A percentile compares a stretch with the other conserved stretches of the same genome.
Evolutionary conservation across 345 rosid species (phyloP).

Genomic region (Kernera saxatilis): DNA sequence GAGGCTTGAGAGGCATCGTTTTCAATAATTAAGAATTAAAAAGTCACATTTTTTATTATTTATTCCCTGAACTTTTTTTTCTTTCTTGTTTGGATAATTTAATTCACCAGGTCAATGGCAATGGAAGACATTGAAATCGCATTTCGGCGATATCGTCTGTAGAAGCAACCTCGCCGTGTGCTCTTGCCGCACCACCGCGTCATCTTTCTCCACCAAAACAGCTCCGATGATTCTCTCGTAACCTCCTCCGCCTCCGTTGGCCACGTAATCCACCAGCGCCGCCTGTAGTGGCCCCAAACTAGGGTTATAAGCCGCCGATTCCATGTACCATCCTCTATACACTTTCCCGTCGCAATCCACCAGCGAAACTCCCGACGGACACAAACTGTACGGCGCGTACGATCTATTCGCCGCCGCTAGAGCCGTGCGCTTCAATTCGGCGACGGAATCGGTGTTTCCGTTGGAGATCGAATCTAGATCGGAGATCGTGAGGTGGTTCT

Average conservation of each 20-base stretch:
- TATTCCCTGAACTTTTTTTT: not conserved
- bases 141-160: slow-evolving; percentile 59
- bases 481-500: slow-evolving; percentile 38
- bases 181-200: slow-evolving; percentile 63
- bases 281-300: slow-evolving; percentile 95
- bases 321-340: slow-evolving; percentile 74
- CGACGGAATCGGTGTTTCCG: not conserved
- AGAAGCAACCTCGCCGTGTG: slow-evolving; percentile 59
- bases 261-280: slow-evolving; percentile 73
- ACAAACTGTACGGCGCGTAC: slow-evolving; percentile 80
- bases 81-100: not conserved
- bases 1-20: too few relatives aligned
- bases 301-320: slow-evolving; percentile 94
- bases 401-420: slow-evolving; percentile 75
- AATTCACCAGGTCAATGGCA: slow-evolving; percentile 30
- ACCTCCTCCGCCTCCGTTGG: slow-evolving; percentile 58
- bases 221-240: slow-evolving; percentile 69
- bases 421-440: slow-evolving; percentile 42
- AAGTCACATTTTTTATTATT: not conserved
- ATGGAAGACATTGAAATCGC: slow-evolving; percentile 62
- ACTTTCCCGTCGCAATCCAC: slow-evolving; percentile 71
- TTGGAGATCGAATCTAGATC: not conserved
- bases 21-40: slow-evolving; percentile 3
- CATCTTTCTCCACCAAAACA: slow-evolving; percentile 74
- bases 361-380: slow-evolving; percentile 86